Percentiles rank a stretch among this genome's conserved stretches.
Evolutionary conservation across 1,284 basidiomycete genomes (phyloP).

Genomic region (Phaffia rhodozyma): DNA sequence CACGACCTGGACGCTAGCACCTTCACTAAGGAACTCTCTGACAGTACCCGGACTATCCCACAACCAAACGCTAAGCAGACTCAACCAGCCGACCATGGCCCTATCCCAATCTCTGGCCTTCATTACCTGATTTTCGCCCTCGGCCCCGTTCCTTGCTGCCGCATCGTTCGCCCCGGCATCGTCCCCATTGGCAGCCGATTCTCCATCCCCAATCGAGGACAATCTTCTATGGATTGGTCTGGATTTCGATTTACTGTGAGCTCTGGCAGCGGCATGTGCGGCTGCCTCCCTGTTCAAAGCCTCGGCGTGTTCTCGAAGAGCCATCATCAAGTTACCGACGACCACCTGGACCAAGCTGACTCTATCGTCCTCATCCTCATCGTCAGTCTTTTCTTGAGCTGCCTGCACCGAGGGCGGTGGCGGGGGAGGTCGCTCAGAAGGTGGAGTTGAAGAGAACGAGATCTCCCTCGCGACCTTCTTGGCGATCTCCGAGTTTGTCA

Average conservation of each 20-base stretch:
- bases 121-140: not conserved
- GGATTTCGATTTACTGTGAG: not conserved
- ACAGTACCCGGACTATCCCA: constrained; percentile 88
- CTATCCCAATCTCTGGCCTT: constrained; percentile 69
- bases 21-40: constrained; percentile 72
- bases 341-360: constrained; percentile 41
- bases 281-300: constrained; percentile 33
- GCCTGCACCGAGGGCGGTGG: constrained; percentile 16
- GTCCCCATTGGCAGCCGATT: constrained; percentile 12
- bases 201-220: not conserved
- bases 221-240: not conserved
- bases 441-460: constrained; percentile 28
- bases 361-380: constrained; percentile 41
- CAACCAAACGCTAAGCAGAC: constrained; percentile 79
- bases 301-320: constrained; percentile 42
- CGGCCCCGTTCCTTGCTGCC: constrained; percentile 22
- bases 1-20: constrained; percentile 80
- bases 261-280: constrained; percentile 22
- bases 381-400: constrained; percentile 29
- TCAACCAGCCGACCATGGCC: constrained; percentile 73
- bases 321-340: constrained; percentile 52
- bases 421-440: constrained; percentile 13
- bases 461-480: constrained; percentile 43
- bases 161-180: constrained; percentile 31
- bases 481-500: constrained; percentile 43